Evolutionary conservation across 1,139 yeast species (phyloP).

Genomic region (Protomyces macrosporus): DNA sequence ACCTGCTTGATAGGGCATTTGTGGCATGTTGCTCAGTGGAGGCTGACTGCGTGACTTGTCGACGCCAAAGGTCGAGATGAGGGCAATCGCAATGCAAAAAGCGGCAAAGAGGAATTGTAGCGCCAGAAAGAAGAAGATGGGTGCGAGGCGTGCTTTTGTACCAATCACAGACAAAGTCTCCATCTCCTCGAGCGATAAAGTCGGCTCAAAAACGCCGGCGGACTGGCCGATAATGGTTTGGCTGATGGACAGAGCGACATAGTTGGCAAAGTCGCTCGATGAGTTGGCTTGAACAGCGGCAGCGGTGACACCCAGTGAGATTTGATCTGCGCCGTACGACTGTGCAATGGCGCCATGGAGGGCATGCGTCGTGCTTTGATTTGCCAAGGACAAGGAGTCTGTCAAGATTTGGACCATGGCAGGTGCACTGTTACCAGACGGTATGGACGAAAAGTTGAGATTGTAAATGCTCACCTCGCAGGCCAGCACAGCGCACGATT

Average conservation of each 20-base stretch:
- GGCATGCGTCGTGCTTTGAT: not conserved
- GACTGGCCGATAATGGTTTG: slow-evolving; percentile 3
- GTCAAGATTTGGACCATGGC: not conserved
- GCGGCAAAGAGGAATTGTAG: not conserved
- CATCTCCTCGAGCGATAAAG: not conserved
- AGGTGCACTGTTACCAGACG: not conserved
- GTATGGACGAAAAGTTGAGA: not conserved
- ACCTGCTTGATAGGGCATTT: not conserved
- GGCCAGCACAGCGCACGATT: slow-evolving; percentile 2
- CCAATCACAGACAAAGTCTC: not conserved
- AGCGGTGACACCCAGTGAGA: slow-evolving; percentile 3
- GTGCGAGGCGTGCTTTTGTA: not conserved
- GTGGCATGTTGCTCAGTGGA: not conserved
- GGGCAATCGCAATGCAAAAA: not conserved
- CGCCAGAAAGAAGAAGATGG: not conserved
- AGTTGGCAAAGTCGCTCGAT: not conserved
- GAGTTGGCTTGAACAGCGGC: slow-evolving; percentile 7
- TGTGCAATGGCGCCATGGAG: slow-evolving; percentile 1
- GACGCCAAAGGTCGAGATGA: not conserved
- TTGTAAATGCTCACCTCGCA: not conserved
- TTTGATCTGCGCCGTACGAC: slow-evolving; percentile 6
- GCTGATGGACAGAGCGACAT: not conserved
- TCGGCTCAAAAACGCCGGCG: not conserved
- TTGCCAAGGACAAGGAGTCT: not conserved
- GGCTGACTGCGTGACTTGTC: not conserved